Evolutionary conservation across 1,284 basidiomycete species (phyloP).

Genomic region (Puccinia polysora): DNA sequence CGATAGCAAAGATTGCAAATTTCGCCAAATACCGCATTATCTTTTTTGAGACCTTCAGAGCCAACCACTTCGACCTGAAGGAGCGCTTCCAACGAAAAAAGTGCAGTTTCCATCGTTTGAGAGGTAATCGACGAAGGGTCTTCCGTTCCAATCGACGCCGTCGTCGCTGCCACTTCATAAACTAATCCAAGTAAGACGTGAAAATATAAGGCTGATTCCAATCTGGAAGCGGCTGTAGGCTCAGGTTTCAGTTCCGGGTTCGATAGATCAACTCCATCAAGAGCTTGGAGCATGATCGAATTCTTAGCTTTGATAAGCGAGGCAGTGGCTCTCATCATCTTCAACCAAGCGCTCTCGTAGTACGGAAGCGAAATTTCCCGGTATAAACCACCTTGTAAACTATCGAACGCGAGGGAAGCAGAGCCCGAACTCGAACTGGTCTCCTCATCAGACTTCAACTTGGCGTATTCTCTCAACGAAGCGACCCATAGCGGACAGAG

Average conservation of each 20-base stretch:
- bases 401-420: slow-evolving; percentile 59
- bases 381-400: slow-evolving; percentile 77
- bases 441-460: slow-evolving; percentile 66
- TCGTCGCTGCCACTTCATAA: slow-evolving; percentile 71
- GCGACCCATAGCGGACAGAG: slow-evolving; percentile 84
- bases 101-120: slow-evolving; percentile 51
- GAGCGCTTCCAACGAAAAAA: slow-evolving; percentile 71
- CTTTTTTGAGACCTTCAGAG: slow-evolving; percentile 75
- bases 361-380: slow-evolving; percentile 90
- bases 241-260: slow-evolving; percentile 27
- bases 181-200: slow-evolving; percentile 86
- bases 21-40: slow-evolving; percentile 80
- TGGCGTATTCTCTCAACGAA: slow-evolving; percentile 63
- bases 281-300: slow-evolving; percentile 66
- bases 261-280: slow-evolving; percentile 66
- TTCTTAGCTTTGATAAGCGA: slow-evolving; percentile 71
- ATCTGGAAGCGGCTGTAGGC: not conserved
- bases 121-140: slow-evolving; percentile 45
- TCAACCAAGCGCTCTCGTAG: slow-evolving; percentile 75
- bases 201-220: slow-evolving; percentile 76
- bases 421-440: slow-evolving; percentile 58
- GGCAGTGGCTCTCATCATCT: slow-evolving; percentile 80
- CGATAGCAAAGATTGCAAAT: slow-evolving; percentile 81
- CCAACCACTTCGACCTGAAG: slow-evolving; percentile 71
- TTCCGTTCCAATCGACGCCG: slow-evolving; percentile 59